Conservation (phyloP, 2,329 filamentous ascomycete genomes). For the Colletotrichum lupini region DNA sequence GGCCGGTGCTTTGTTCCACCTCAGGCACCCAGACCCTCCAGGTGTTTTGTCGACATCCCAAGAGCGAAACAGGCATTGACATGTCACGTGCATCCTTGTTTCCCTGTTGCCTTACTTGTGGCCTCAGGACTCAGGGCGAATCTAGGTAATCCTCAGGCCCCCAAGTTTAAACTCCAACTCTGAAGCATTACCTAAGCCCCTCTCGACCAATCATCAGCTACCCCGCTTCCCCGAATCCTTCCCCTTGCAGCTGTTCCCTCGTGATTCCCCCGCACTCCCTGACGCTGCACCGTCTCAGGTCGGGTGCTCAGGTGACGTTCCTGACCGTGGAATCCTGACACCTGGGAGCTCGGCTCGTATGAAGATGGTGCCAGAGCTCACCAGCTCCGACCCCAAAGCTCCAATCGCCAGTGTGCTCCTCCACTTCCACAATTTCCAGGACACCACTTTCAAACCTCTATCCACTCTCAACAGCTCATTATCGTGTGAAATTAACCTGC, state of each 20-base stretch:
- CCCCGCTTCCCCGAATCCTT: constrained; percentile 26
- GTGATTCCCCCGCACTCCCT: constrained; percentile 34
- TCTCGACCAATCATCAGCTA: constrained; percentile 6
- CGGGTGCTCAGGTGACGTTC: constrained; percentile 28
- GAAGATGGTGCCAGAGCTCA: not conserved
- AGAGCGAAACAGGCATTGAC: not conserved
- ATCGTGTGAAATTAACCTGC: constrained; percentile 5
- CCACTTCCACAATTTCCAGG: not conserved
- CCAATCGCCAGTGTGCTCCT: not conserved
- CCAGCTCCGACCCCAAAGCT: not conserved
- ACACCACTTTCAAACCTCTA: not conserved
- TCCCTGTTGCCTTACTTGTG: not conserved
- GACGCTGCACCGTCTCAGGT: constrained; percentile 33
- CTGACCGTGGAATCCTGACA: constrained; percentile 3
- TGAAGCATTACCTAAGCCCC: constrained; percentile 15
- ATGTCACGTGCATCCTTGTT: not conserved
- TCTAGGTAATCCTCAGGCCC: constrained; percentile 10
- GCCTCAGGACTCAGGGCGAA: no score
- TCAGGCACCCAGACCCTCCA: not conserved
- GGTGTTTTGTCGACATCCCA: not conserved
- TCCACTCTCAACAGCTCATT: not conserved
- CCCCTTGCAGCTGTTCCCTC: constrained; percentile 18
- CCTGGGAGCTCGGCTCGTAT: not conserved
- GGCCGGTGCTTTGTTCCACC: not conserved
- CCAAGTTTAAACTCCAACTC: constrained; percentile 20